Percentiles rank a stretch among this genome's conserved stretches.
These are phyloP conservation scores for Neurospora pannonica DNA, from an alignment of 495 filamentous ascomycete species.

Conservation along the genomic window DNA sequence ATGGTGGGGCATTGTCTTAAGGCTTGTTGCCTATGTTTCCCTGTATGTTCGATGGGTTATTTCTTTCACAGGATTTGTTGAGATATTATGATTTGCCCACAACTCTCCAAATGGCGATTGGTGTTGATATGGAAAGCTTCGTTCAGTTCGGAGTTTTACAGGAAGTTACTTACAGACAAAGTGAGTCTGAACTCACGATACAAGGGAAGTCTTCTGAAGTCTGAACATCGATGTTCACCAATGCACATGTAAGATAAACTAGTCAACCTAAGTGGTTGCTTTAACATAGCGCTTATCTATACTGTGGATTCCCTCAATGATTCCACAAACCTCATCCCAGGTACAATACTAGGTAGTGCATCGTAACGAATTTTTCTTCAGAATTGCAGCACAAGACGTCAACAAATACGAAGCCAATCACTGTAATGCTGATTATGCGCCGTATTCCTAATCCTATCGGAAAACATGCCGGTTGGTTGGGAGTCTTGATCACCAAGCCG, in stretches of 20 bases:
- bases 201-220: background rate
- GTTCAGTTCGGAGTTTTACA: background rate
- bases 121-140: background rate
- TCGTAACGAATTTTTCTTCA: background rate
- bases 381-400: background rate
- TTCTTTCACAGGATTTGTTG: background rate
- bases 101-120: background rate
- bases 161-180: background rate
- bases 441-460: background rate
- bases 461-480: background rate
- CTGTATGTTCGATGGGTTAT: background rate
- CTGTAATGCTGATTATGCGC: conserved; percentile 3
- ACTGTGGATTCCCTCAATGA: background rate
- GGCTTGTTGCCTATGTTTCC: background rate
- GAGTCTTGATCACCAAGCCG: background rate
- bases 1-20: background rate
- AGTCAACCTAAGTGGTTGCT: background rate
- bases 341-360: background rate
- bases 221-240: background rate
- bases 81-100: background rate
- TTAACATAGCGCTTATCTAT: background rate
- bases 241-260: background rate
- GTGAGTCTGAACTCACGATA: background rate
- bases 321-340: background rate
- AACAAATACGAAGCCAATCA: conserved; percentile 6